Base-by-base conservation (phyloP, 1,139 yeast genomes). In the Debaryomyces psychrophilus region DNA sequence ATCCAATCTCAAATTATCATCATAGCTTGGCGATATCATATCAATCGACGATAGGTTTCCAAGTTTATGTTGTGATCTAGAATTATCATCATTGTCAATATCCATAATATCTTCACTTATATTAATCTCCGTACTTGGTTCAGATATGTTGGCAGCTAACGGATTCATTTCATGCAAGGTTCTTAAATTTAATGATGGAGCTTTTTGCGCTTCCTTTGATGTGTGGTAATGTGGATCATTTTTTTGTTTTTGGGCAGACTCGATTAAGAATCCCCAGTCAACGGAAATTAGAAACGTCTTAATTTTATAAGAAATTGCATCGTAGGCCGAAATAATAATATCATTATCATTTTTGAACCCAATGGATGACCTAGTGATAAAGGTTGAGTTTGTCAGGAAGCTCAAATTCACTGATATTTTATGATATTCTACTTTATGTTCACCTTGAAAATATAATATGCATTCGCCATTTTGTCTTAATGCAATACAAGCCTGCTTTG, bases 401-500 rank as follows among this genome's bases (percentile, higher is more conserved):
- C 54, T 53, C 36, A 76, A 56, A 29, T 54, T 49, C 0, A 54
- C 37, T 2, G 65, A 47, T 0, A 67, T 55, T 50, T 72, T 75
- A 49, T 73, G 73, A 57, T 81, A 83, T 50, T 82, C 87, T 11
- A 81, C 76, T 44, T 80, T 77, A 56, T 79, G 84, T 51, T 80
- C 85, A 14, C 83, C 82, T 57, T 84, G 90, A 58, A 79, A 82
- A 64, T 81, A 81, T 31, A 83, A 60, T 35, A 79, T 67, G 31
- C 87, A 60, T 43, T 73, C 71, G 1, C 95, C 96, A 54, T 83
- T 81, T 46, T 76, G 73, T 37, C 95, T 73, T 28, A 89, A 67
- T 0, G 82, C 82, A 28, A 87, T 65, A 57, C 90, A 83, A 1
- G 93, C 95, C 54, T 87, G 88, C 54, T 85, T 86, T 5, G 85